Evolutionary conservation across 2,329 filamentous ascomycete species (phyloP).

Genomic region (Penicillium frequentans): DNA sequence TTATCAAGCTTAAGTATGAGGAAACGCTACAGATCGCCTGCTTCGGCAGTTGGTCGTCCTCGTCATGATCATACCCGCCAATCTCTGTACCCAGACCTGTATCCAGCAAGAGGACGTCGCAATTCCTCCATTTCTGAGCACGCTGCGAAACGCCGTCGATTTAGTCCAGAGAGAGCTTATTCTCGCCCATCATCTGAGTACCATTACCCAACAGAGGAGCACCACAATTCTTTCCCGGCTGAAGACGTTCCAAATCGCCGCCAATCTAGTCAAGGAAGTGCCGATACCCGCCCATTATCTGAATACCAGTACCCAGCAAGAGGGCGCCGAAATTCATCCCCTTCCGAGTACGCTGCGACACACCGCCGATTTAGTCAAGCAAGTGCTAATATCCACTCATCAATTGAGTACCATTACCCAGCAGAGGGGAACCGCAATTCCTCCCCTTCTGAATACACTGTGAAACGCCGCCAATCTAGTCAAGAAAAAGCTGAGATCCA

Average conservation of each 20-base stretch:
- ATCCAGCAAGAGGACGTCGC: constrained; percentile 48
- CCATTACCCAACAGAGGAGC: constrained; percentile 39
- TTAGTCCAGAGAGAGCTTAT: constrained; percentile 19
- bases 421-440: constrained; percentile 54
- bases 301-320: constrained; percentile 40
- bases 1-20: constrained; percentile 1
- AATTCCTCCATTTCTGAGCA: constrained; percentile 55
- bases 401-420: constrained; percentile 30
- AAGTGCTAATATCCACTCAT: neutral
- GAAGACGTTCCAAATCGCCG: constrained; percentile 54
- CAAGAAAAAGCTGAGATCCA: no score
- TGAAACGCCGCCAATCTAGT: constrained; percentile 54
- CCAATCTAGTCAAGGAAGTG: constrained; percentile 34
- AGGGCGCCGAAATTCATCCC: constrained; percentile 53
- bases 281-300: constrained; percentile 21
- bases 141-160: constrained; percentile 54
- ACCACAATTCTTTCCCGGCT: constrained; percentile 54
- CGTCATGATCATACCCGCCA: constrained; percentile 35
- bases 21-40: constrained; percentile 38
- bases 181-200: constrained; percentile 26
- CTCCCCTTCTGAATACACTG: constrained; percentile 50
- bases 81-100: constrained; percentile 25
- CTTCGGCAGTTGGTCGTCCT: constrained; percentile 56
- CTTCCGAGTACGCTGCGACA: constrained; percentile 52
- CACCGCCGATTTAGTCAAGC: constrained; percentile 46